Evolutionary conservation across 148 eudicot species (phyloP), one percentile per base, ranked within the genome.

Genomic region (Agrostemma githago): DNA sequence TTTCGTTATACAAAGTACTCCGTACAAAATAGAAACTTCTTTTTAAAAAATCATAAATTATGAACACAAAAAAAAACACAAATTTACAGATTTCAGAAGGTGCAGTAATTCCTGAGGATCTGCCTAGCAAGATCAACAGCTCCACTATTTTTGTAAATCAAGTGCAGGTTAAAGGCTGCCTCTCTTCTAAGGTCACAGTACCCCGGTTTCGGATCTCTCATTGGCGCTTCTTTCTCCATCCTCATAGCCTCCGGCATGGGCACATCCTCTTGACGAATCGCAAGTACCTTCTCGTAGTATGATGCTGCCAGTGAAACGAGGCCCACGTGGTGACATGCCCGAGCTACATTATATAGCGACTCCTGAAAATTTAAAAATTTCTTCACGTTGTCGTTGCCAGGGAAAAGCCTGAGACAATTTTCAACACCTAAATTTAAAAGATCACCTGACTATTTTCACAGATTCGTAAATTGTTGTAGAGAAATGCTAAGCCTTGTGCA

Each of bases 121-220:
- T 93, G 98, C 78, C 98, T 88, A 7, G 98, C 97, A 72, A 93
- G 95, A 84, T 89, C 93, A 77, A 80, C 12, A 0, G 96, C 88
- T 54, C 96, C 96, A 46, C 96, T 90, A 39, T 77, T 88, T 78
- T 88, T 89, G 78, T 91, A 93, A 46, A 93, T 93, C 79, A 91
- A 76, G 73, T 91, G 98, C 79, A 93, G 76, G 78, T 93, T 93
- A 76, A 83, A 88, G 40, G 98, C 97, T 8, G 97, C 98, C 84
- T 93, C 98, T 80, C 97, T 83, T 41, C 94, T 88, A 39, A 93
- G 95, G 78, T 91, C 89, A 76, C 98, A 90, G 66, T 84, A 84
- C 26, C 92, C 90, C 3, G 85, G 82, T 61, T 78, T 85, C 17
- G 16, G 84, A 68, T 70, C 72, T 44, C 72, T 69, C 11, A 0